Conservation (phyloP, 345 rosid species). For the Populus tremula region DNA sequence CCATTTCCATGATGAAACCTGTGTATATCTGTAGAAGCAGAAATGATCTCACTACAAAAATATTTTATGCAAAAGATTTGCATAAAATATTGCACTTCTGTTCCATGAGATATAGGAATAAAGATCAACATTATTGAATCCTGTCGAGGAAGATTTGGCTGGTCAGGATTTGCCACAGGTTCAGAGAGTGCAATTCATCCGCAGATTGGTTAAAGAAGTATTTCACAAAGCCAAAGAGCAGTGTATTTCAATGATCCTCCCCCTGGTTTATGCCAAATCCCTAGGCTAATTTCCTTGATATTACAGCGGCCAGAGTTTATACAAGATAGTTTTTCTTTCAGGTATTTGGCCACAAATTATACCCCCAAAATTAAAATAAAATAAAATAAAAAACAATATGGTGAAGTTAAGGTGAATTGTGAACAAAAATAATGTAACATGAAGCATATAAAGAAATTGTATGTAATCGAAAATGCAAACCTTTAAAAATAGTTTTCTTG, state of each 20-base stretch:
- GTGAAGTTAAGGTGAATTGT: not conserved
- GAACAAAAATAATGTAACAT: not conserved
- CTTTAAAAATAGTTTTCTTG: slow-evolving; percentile 90
- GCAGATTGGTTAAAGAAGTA: not conserved
- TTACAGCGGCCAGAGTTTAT: not conserved
- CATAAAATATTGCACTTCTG: no score
- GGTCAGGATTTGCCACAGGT: not conserved
- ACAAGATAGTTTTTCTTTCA: not conserved
- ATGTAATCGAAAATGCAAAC: slow-evolving; percentile 35
- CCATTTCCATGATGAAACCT: no score
- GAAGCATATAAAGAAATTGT: not conserved
- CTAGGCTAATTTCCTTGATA: not conserved
- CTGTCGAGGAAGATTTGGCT: not conserved
- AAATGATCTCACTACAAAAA: not conserved
- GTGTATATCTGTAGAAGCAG: no score
- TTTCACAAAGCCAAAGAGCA: not conserved
- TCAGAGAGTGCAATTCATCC: not conserved
- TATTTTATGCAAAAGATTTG: not conserved
- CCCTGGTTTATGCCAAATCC: not conserved
- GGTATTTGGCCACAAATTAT: not conserved
- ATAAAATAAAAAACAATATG: not conserved
- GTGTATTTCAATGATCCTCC: not conserved
- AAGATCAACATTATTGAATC: not conserved
- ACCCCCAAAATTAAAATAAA: not conserved
- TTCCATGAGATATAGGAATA: no score